Conservation (phyloP, 2,329 filamentous ascomycete species). For the Nemania diffusa region DNA sequence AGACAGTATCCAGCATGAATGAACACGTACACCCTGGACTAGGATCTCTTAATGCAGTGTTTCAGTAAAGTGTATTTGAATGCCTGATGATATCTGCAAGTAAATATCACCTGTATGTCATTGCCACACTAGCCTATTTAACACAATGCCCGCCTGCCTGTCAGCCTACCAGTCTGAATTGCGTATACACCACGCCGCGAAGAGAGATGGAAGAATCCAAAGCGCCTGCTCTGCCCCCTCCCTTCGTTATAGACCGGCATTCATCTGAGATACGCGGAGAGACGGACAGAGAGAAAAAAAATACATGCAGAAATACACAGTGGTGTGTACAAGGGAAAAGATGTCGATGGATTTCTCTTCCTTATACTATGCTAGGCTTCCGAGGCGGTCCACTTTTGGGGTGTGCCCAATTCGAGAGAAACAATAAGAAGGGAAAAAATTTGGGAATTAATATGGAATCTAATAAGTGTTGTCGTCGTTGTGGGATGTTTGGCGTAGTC, state of each 20-base stretch:
- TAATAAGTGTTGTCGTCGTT: slow-evolving; percentile 13
- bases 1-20: neutral
- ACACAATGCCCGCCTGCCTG: slow-evolving; percentile 5
- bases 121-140: slow-evolving; percentile 23
- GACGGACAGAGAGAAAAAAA: neutral
- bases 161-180: neutral
- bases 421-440: slow-evolving; percentile 6
- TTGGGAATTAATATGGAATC: slow-evolving; percentile 26
- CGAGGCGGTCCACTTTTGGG: neutral
- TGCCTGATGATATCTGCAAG: neutral
- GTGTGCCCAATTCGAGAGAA: slow-evolving; percentile 2
- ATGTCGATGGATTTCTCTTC: neutral
- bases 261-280: neutral
- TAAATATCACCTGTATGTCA: slow-evolving; percentile 16
- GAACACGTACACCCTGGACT: too few relatives aligned
- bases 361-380: neutral
- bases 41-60: neutral
- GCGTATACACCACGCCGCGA: neutral
- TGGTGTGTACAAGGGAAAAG: slow-evolving; percentile 16
- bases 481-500: slow-evolving; percentile 5
- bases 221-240: neutral
- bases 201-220: slow-evolving; percentile 24
- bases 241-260: slow-evolving; percentile 5
- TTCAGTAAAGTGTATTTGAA: neutral
- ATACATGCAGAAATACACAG: slow-evolving; percentile 26